These are phyloP conservation scores for Sclerotinia spermophila DNA, from an alignment of 2,329 filamentous ascomycete genomes.

Conservation along the genomic window DNA sequence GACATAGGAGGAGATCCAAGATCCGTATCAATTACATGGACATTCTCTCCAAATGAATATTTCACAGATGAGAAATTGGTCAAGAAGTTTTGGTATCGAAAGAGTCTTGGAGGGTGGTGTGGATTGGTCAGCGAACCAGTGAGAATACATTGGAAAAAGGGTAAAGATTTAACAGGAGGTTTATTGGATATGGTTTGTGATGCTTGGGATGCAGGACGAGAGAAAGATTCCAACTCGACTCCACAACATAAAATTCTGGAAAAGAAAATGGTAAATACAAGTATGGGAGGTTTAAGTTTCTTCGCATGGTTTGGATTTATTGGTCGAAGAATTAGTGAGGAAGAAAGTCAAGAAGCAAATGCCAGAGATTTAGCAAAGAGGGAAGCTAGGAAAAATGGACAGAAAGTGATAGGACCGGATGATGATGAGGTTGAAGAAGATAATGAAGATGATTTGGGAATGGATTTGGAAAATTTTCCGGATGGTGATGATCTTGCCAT, in stretches of 20 bases:
- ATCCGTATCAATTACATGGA: constrained; percentile 72
- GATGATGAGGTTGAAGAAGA: constrained; percentile 49
- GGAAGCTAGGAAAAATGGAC: constrained; percentile 41
- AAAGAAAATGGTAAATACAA: constrained; percentile 54
- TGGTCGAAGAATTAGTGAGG: constrained; percentile 64
- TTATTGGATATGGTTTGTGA: constrained; percentile 70
- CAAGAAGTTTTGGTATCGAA: constrained; percentile 89
- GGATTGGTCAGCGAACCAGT: constrained; percentile 87
- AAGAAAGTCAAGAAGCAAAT: constrained; percentile 63
- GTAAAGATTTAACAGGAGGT: constrained; percentile 78
- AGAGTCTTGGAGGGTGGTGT: constrained; percentile 59
- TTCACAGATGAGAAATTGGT: constrained; percentile 75
- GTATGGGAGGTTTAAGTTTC: constrained; percentile 69
- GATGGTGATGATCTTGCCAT: constrained; percentile 79
- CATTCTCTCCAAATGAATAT: constrained; percentile 76
- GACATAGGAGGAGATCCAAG: constrained; percentile 67
- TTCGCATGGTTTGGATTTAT: constrained; percentile 86
- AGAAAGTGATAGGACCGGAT: constrained; percentile 29
- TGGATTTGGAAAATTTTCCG: constrained; percentile 80
- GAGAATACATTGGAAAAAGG: constrained; percentile 80
- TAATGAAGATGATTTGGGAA: constrained; percentile 58
- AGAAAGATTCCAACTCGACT: constrained; percentile 41
- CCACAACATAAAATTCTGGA: constrained; percentile 49
- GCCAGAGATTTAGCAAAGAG: constrained; percentile 54
- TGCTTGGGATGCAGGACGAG: constrained; percentile 61